Base-by-base conservation (phyloP, 495 filamentous ascomycete genomes). In the Xylaria flabelliformis region DNA sequence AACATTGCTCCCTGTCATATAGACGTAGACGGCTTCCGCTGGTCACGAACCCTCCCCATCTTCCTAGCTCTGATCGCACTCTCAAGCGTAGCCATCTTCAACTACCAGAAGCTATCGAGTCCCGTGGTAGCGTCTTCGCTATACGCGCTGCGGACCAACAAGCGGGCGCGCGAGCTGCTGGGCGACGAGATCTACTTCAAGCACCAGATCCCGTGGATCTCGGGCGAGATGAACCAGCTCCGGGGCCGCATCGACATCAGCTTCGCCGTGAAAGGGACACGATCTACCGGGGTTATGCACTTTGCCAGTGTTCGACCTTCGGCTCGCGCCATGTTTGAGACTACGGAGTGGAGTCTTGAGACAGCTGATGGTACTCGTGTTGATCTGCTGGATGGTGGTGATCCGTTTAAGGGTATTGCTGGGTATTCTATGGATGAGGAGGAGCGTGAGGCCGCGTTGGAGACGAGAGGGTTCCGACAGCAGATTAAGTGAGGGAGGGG, bases 141-240 rank as follows among this genome's bases (percentile, higher is more conserved):
- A 2, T 99, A 98, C 84, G 91, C 95, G 0, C 87, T 99, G 55
- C 93, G 96, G 67, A 97, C 92, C 15, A 92, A 91, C 59, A 82
- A 87, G 8, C 81, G 84, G 66, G 96, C 94, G 46, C 89, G 94
- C 64, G 90, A 90, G 70, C 82, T 90, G 32, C 84, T 99, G 6
- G 96, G 96, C 32, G 93, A 97, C 78, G 92, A 98, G 83, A 94
- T 99, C 64, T 97, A 97, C 78, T 98, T 97, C 82, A 87, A 89
- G 39, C 86, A 89, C 78, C 89, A 92, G 83, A 92, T 97, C 74
- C 95, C 96, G 15, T 97, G 95, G 94, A 97, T 99, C 72, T 88
- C 87, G 77, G 96, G 96, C 46, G 89, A 93, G 83, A 91, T 99
- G 85, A 97, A 98, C 83, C 95, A 97, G 84, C 82, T 99, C 80